Evolutionary conservation across 2,329 filamentous ascomycete genomes (phyloP), one percentile per base, ranked within the genome.

Genomic region (Parastagonospora avenae): DNA sequence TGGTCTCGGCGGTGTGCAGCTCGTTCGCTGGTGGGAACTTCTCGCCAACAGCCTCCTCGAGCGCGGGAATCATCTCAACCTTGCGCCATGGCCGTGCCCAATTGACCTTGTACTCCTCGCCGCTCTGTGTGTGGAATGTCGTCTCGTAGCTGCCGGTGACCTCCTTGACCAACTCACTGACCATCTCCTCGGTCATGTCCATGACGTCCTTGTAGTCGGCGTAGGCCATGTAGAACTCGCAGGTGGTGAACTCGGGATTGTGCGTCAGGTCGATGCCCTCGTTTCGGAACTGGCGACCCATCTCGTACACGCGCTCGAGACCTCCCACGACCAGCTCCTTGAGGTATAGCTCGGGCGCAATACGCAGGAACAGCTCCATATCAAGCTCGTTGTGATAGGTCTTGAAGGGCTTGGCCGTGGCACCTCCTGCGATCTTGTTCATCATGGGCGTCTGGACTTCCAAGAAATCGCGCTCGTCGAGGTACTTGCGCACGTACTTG

Each of bases 171-270:
- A 97, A 83, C 35, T 88, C 85, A 29, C 91, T 92, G 40, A 99
- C 89, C 28, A 99, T 87, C 71, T 97, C 92, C 76, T 99, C 94
- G 1, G 94, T 97, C 68, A 91, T 83, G 53, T 89, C 80, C 88
- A 96, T 91, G 52, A 97, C 80, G 71, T 97, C 94, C 75, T 95
- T 90, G 63, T 96, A 66, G 43, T 74, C 72, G 32, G 79, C 75
- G 48, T 75, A 97, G 3, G 94, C 62, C 59, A 90, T 87, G 78
- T 99, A 99, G 79, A 97, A 97, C 76, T 99, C 94, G 74, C 91
- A 91, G 24, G 91, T 96, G 37, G 94, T 99, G 80, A 99, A 99
- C 74, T 99, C 94, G 33, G 90, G 94, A 80, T 97, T 99, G 82
- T 99, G 94, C 7, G 94, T 99, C 43, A 94, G 80, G 73, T 96